Conservation (phyloP, 495 filamentous ascomycete genomes). For the Penicillium riverlandense region DNA sequence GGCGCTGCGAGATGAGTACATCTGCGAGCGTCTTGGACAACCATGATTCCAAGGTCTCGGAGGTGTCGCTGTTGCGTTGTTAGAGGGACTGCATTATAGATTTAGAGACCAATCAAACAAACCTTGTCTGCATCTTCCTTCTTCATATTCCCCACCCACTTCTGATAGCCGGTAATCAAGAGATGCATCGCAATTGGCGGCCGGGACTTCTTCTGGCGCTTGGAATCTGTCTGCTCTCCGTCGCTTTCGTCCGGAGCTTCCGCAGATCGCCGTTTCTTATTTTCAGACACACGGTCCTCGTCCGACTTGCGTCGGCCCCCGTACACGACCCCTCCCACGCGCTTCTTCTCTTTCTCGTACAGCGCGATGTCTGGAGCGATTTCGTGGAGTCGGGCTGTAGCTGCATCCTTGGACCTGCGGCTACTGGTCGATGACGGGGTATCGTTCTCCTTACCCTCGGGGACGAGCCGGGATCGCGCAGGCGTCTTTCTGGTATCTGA, state of each 20-base stretch:
- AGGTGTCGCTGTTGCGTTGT: slow-evolving; percentile 59
- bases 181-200: slow-evolving; percentile 61
- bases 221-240: slow-evolving; percentile 44
- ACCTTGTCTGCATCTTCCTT: slow-evolving; percentile 78
- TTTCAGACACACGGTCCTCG: slow-evolving; percentile 31
- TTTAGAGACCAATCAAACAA: slow-evolving; percentile 20
- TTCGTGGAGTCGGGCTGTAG: slow-evolving; percentile 65
- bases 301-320: slow-evolving; percentile 55
- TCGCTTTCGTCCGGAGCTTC: slow-evolving; percentile 45
- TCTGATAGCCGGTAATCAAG: slow-evolving; percentile 69
- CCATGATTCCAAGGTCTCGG: slow-evolving; percentile 73
- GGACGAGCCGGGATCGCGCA: slow-evolving; percentile 28
- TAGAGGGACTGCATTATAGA: slow-evolving; percentile 6
- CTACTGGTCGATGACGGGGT: slow-evolving; percentile 72
- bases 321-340: slow-evolving; percentile 74
- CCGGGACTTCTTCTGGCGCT: slow-evolving; percentile 55
- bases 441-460: slow-evolving; percentile 74
- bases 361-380: slow-evolving; percentile 75
- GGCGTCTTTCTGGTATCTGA: slow-evolving; percentile 36
- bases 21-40: slow-evolving; percentile 63
- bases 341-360: slow-evolving; percentile 91
- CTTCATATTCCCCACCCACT: slow-evolving; percentile 61
- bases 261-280: slow-evolving; percentile 34
- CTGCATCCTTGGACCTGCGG: slow-evolving; percentile 80
- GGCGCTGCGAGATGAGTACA: slow-evolving; percentile 88